phyloP scores from a whole-genome alignment of 306 rosid genomes.

The Quillaja saponaria region DNA sequence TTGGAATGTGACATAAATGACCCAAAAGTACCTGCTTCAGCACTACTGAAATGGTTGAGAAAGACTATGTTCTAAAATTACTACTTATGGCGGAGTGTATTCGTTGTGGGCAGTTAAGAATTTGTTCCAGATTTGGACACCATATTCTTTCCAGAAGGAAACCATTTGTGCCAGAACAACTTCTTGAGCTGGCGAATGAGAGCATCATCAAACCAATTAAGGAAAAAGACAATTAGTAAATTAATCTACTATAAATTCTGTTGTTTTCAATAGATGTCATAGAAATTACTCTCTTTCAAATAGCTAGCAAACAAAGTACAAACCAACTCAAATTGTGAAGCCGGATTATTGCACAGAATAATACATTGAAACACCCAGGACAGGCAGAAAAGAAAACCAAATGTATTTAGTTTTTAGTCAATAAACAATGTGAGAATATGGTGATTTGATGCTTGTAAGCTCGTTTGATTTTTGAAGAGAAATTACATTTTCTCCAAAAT shows the following conservation, averaged over 20 bases:
- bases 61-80: slow-evolving; percentile 48
- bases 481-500: too few species aligned
- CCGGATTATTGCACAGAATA: not conserved
- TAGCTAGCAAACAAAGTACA: not conserved
- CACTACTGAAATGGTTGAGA: slow-evolving; percentile 52
- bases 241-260: too few species aligned
- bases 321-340: not conserved
- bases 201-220: too few species aligned
- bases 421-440: not conserved
- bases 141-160: slow-evolving; percentile 48
- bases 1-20: slow-evolving; percentile 48
- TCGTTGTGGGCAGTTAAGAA: slow-evolving; percentile 40
- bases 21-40: slow-evolving; percentile 47
- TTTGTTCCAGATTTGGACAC: slow-evolving; percentile 53
- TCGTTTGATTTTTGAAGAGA: too few species aligned
- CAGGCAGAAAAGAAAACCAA: slow-evolving; percentile 17
- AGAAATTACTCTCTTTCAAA: not conserved
- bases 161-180: slow-evolving; percentile 57
- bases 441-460: slow-evolving; percentile 11
- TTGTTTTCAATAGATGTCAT: too few species aligned
- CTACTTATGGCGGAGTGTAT: slow-evolving; percentile 54
- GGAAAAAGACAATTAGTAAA: too few species aligned
- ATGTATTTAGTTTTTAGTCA: slow-evolving; percentile 1
- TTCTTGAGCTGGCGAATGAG: slow-evolving; percentile 53
- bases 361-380: not conserved